Evolutionary conservation across 2,329 filamentous ascomycete species (phyloP), one percentile per base, ranked within the genome.

Genomic region (Rhinocladiella similis): DNA sequence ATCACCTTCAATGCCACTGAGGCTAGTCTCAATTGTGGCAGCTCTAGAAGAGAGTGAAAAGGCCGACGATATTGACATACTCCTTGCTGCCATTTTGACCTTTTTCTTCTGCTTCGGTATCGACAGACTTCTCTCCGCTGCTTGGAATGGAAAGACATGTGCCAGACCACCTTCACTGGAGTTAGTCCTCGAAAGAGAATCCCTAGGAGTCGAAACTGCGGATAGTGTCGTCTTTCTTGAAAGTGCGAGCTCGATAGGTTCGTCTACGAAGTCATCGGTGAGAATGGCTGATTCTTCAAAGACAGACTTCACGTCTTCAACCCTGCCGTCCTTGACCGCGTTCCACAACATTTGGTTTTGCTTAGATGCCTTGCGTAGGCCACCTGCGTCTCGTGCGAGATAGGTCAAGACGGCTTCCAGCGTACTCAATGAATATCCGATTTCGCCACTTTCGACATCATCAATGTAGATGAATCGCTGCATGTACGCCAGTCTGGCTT

Each of bases 381-480:
- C 89, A 13, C 84, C 85, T 0, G 93, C 96, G 68, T 96, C 92
- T 59, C 86, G 83, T 7, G 87, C 83, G 2, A 99, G 82, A 69
- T 99, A 97, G 1, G 90, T 86, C 33, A 99, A 74, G 0, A 99
- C 94, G 5, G 91, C 94, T 72, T 99, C 94, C 58, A 97, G 90
- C 0, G 94, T 99, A 72, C 93, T 97, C 49, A 99, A 74, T 0
- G 93, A 92, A 72, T 99, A 99, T 7, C 94, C 94, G 79, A 95
- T 88, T 74, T 99, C 94, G 47, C 94, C 94, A 59, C 86, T 95
- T 64, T 99, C 94, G 7, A 99, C 91, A 73, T 99, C 94, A 66
- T 97, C 94, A 49, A 96, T 92, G 72, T 96, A 99, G 64, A 97
- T 94, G 69, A 97, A 99, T 67, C 96, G 91, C 42, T 93, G 89